Percentiles rank a stretch among this genome's conserved stretches.
phyloP scores from a whole-genome alignment of 768 basidiomycete genomes.

The Pholiota molesta region DNA sequence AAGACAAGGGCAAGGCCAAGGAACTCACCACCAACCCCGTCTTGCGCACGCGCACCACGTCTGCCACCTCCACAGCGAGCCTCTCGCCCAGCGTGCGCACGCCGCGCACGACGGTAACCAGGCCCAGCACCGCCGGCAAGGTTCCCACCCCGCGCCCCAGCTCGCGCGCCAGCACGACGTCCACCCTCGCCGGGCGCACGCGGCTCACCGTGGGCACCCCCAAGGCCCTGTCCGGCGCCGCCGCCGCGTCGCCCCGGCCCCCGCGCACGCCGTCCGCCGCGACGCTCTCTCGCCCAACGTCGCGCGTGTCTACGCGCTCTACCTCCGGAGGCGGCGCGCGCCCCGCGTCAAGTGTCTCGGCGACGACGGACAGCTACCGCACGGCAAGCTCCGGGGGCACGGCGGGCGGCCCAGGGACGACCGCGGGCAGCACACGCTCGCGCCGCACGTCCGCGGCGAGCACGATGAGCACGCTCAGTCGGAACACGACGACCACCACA shows the following conservation, averaged over 20 bases:
- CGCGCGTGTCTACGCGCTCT: constrained; percentile 24
- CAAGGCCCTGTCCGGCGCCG: constrained; percentile 1
- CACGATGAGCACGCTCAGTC: constrained; percentile 22
- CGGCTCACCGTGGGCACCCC: constrained; percentile 17
- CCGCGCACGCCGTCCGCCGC: constrained; percentile 13
- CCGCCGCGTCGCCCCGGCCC: not conserved
- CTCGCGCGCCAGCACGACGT: constrained; percentile 30
- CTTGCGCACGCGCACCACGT: constrained; percentile 1
- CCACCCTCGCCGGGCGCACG: constrained; percentile 12
- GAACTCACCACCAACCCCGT: constrained; percentile 17
- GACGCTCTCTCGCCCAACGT: constrained; percentile 22
- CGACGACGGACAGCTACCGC: constrained; percentile 23
- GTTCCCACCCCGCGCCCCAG: constrained; percentile 17
- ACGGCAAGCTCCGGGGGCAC: constrained; percentile 32
- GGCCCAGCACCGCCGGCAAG: not conserved
- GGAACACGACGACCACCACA: constrained; percentile 12
- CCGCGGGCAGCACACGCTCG: constrained; percentile 22
- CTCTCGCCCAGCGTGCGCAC: not conserved
- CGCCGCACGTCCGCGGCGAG: constrained; percentile 36
- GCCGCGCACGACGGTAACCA: not conserved
- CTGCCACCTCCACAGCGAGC: not conserved
- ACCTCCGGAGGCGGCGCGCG: constrained; percentile 5
- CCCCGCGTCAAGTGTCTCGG: constrained; percentile 19
- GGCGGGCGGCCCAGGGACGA: not conserved
- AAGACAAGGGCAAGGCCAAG: constrained; percentile 39